A percentile compares a stretch with the other conserved stretches of the same genome.
Conservation (phyloP, 1,284 basidiomycete species). For the Fomitiporia mediterranea region DNA sequence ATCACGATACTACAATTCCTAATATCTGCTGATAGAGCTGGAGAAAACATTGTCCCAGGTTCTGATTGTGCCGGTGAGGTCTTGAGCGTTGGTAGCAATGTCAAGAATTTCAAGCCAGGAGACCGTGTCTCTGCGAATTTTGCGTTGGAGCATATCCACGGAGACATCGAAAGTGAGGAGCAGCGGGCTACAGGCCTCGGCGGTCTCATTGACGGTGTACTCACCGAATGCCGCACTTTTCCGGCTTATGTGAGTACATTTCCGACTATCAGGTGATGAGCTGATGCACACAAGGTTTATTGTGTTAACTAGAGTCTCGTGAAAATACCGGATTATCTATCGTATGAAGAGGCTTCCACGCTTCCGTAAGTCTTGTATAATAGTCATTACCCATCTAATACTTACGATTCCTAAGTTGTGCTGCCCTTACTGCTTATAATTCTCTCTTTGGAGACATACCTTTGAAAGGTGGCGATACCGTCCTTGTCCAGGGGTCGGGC, state of each 20-base stretch:
- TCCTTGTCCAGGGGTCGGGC: constrained; percentile 54
- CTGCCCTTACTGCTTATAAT: constrained; percentile 49
- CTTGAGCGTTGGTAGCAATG: constrained; percentile 43
- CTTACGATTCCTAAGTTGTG: constrained; percentile 31
- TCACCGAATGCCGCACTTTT: constrained; percentile 49
- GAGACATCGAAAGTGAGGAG: constrained; percentile 30
- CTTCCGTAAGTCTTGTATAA: constrained; percentile 34
- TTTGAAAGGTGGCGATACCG: constrained; percentile 43
- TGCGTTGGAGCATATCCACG: constrained; percentile 37
- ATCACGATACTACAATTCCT: not conserved
- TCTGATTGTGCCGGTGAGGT: constrained; percentile 61
- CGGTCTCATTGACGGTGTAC: constrained; percentile 47
- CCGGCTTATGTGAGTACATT: constrained; percentile 34
- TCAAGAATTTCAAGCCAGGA: constrained; percentile 42
- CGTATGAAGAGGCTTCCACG: constrained; percentile 49
- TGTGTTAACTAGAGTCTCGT: constrained; percentile 35
- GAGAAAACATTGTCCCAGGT: constrained; percentile 42
- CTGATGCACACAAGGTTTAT: not conserved
- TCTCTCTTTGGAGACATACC: constrained; percentile 39
- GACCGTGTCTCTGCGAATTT: constrained; percentile 53
- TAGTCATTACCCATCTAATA: too few relatives aligned
- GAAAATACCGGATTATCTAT: constrained; percentile 40
- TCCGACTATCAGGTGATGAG: too few relatives aligned
- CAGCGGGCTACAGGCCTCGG: constrained; percentile 37
- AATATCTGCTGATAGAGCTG: constrained; percentile 22